Evolutionary conservation across 2,329 filamentous ascomycete genomes (phyloP), one percentile per base, ranked within the genome.

Genomic region (Dactylonectria estremocensis): DNA sequence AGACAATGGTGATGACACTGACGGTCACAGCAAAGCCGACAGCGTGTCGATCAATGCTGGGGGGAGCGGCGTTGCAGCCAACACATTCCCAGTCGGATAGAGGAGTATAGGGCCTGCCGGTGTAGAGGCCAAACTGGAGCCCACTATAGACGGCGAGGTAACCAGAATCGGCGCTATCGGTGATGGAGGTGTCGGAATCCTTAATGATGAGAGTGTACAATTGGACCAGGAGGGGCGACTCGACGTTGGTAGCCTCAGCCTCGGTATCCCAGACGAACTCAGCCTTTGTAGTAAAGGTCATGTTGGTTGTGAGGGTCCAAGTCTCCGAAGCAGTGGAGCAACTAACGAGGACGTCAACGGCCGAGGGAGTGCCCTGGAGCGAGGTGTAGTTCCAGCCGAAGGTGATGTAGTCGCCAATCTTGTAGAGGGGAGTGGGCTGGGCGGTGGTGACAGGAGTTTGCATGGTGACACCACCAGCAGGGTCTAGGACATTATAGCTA

Each of bases 321-420:
- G 88, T 86, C 67, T 84, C 82, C 20, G 82, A 79, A 50, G 84
- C 86, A 8, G 78, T 78, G 46, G 85, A 86, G 81, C 87, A 90
- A 70, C 87, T 88, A 37, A 89, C 83, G 64, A 90, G 78, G 14
- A 92, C 82, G 70, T 92, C 88, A 64, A 92, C 76, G 46, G 88
- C 89, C 3, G 87, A 89, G 2, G 90, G 90, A 1, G 83, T 87
- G 28, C 81, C 88, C 62, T 84, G 82, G 33, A 92, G 78, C 50
- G 86, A 86, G 3, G 90, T 92, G 81, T 91, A 92, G 80, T 91
- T 91, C 89, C 89, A 92, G 53, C 80, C 85, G 79, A 88, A 89
- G 14, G 88, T 91, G 49, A 91, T 81, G 50, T 82, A 82, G 74
- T 90, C 85, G 68, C 88, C 87, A 68, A 91, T 89, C 75, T 89